Base-by-base conservation (phyloP, 2,329 filamentous ascomycete genomes). In the Cordyceps fumosorosea region DNA sequence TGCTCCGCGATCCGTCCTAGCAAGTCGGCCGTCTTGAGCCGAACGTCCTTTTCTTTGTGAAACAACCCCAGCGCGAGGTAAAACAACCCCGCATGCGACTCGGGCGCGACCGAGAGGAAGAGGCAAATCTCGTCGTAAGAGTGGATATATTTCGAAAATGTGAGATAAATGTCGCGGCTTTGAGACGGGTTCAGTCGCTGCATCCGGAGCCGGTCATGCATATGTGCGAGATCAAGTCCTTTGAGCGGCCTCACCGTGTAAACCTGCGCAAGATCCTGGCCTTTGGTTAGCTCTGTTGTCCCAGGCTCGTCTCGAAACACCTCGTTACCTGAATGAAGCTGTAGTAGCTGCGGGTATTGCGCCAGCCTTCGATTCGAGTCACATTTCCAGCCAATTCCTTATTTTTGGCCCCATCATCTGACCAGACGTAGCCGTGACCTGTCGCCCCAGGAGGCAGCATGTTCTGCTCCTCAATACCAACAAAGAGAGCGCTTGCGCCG, bases 361-460 rank as follows among this genome's bases (percentile, higher is more conserved):
- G 87, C 95, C 95, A 99, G 62, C 93, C 95, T 77, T 99, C 95
- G 65, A 99, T 96, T 62, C 95, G 84, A 62, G 90, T 91, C 53
- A 95, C 91, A 64, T 96, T 96, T 3, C 92, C 93, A 18, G 92
- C 90, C 44, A 99, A 83, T 75, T 99, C 95, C 69, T 88, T 89
- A 68, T 89, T 84, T 75, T 91, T 93, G 8, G 88, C 83, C 47
- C 81, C 78, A 62, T 97, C 91, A 69, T 96, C 91, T 3, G 89
- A 78, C 95, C 95, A 99, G 40, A 99, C 93, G 72, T 96, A 98
- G 47, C 95, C 95, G 72, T 98, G 95, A 0, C 93, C 93, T 14
- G 84, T 84, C 14, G 90, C 80, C 5, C 82, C 83, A 3, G 82
- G 81, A 4, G 81, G 78, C 44, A 78, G 77, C 63, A 81, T 76